Base-by-base conservation (phyloP, 148 eudicot species). In the Cornus suecica region DNA sequence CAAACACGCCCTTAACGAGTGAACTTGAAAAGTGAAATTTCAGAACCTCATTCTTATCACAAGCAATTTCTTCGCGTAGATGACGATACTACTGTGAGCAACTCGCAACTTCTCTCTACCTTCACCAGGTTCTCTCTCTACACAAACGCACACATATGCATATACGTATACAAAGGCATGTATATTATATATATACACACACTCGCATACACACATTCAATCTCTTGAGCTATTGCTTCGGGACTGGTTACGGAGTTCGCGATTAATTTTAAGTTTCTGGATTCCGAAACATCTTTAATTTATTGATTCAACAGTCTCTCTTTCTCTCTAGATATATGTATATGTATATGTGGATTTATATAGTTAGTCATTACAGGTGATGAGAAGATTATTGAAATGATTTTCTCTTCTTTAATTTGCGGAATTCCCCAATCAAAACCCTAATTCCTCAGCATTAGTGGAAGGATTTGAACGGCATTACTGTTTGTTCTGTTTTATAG, bases 351-450 rank as follows among this genome's bases (percentile, higher is more conserved):
- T n/a, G n/a, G n/a, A n/a, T n/a, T n/a, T n/a, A n/a, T 37, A 6
- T 37, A 8, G 42, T 37, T 6, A 37, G 42, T 37, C 42, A 10
- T 37, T 37, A 37, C 42, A 3, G 42, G 42, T 37, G 42, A 37
- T 37, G 6, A 37, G 6, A 37, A 37, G 7, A 37, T 37, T 37
- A 10, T 37, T 37, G 42, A 37, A 37, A 37, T 37, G 42, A 37
- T 37, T 37, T 37, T 37, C 42, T 28, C 56, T 48, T 51, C 2
- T 20, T 64, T 25, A 16, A 13, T 13, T 16, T 37, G 9, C 54
- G 20, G 13, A 48, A 13, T 42, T 74, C n/a, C 10, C 15, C 3
- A 16, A n/a, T 37, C 30, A 10, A 42, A 74, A 74, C 77, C 77
- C 70, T 65, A 45, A 23, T 20, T 22, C 14, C 54, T 48, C 2